Percentiles rank a stretch among this genome's conserved stretches.
Conservation (phyloP, 1,139 yeast species). For the Starmera stellimalicola region DNA sequence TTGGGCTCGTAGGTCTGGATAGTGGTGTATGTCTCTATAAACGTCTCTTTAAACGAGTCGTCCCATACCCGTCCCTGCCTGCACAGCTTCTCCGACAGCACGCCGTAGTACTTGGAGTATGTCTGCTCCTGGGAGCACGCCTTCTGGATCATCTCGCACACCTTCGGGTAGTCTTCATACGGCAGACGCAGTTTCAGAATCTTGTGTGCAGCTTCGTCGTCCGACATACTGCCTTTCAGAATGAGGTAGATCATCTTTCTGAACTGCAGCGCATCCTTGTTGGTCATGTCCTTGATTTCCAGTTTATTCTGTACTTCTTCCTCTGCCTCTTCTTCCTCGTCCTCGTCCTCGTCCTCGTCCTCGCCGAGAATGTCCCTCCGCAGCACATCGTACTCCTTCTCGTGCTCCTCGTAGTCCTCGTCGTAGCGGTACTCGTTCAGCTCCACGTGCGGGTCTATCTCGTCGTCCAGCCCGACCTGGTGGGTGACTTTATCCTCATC, state of each 20-base stretch:
- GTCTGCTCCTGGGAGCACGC: constrained; percentile 85
- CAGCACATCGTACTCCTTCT: constrained; percentile 31
- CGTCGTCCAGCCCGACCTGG: constrained; percentile 44
- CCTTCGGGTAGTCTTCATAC: constrained; percentile 30
- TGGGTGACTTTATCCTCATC: constrained; percentile 58
- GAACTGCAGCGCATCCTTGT: constrained; percentile 47
- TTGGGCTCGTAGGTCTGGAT: constrained; percentile 66
- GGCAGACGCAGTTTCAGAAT: constrained; percentile 41
- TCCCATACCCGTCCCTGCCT: constrained; percentile 46
- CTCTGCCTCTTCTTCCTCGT: constrained; percentile 14
- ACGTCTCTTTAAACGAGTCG: constrained; percentile 39
- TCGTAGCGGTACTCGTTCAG: constrained; percentile 48
- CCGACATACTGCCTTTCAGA: constrained; percentile 85
- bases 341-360: constrained; percentile 24
- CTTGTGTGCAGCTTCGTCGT: constrained; percentile 91
- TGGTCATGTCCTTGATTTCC: constrained; percentile 58
- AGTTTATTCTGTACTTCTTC: constrained; percentile 13
- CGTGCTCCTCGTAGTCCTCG: constrained; percentile 40
- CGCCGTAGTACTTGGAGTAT: constrained; percentile 79
- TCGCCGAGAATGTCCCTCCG: constrained; percentile 38
- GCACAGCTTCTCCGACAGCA: constrained; percentile 63
- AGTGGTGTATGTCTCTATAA: constrained; percentile 44
- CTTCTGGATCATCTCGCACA: constrained; percentile 70
- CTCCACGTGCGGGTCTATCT: constrained; percentile 35
- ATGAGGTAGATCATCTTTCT: constrained; percentile 75